phyloP scores from a whole-genome alignment of 2,329 filamentous ascomycete genomes.

The Coleophoma cylindrospora region DNA sequence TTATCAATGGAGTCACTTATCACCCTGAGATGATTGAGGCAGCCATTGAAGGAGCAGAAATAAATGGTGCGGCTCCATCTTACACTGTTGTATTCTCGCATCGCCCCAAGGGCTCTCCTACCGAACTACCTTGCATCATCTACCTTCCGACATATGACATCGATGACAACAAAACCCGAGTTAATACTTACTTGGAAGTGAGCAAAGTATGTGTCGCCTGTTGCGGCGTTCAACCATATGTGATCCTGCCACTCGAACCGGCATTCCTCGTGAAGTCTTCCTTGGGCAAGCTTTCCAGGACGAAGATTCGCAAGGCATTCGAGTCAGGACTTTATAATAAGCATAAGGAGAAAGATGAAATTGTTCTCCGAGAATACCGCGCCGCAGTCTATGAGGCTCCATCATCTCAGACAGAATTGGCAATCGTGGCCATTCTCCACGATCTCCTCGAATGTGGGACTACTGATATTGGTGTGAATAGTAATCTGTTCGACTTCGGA shows the following conservation, averaged over 20 bases:
- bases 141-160: slow-evolving; percentile 28
- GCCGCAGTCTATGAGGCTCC: slow-evolving; percentile 12
- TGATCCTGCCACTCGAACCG: slow-evolving; percentile 22
- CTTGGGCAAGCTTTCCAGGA: slow-evolving; percentile 35
- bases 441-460: slow-evolving; percentile 9
- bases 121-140: slow-evolving; percentile 34
- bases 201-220: slow-evolving; percentile 13
- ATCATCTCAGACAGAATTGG: slow-evolving; percentile 12
- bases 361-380: slow-evolving; percentile 11
- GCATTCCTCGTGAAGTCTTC: slow-evolving; percentile 28
- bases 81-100: slow-evolving; percentile 35
- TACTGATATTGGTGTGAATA: slow-evolving; percentile 12
- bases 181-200: slow-evolving; percentile 19
- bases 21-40: slow-evolving; percentile 31
- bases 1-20: slow-evolving; percentile 42
- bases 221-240: slow-evolving; percentile 17
- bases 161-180: slow-evolving; percentile 17
- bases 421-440: slow-evolving; percentile 14
- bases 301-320: slow-evolving; percentile 27
- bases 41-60: slow-evolving; percentile 29
- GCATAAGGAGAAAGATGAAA: slow-evolving; percentile 7
- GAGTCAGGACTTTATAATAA: slow-evolving; percentile 24
- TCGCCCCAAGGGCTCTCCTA: slow-evolving; percentile 22
- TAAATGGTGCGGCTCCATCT: slow-evolving; percentile 17
- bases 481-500: slow-evolving; percentile 26